A percentile compares a stretch with the other conserved stretches of the same genome.
phyloP scores from a whole-genome alignment of 306 rosid genomes.

The Cucumis cinereus region DNA sequence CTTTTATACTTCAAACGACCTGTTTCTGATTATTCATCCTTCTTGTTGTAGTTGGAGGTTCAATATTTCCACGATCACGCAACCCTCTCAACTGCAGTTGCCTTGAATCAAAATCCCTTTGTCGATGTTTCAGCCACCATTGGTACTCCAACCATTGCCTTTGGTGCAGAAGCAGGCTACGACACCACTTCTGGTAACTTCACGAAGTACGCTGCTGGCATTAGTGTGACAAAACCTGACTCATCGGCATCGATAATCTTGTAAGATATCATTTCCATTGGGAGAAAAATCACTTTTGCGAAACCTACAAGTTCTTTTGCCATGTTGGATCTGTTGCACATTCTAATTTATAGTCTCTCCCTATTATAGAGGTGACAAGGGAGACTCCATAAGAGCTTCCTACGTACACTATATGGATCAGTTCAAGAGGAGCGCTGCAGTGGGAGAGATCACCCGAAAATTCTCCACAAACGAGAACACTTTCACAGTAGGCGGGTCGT shows the following conservation, averaged over 20 bases:
- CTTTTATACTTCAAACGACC: not conserved
- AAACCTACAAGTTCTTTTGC: not conserved
- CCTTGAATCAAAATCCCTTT: slow-evolving; percentile 55
- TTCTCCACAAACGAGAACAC: slow-evolving; percentile 86
- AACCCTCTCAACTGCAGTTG: slow-evolving; percentile 41
- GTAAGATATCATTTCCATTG: slow-evolving; percentile 35
- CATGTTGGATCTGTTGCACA: not conserved
- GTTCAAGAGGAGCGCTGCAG: slow-evolving; percentile 66
- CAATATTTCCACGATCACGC: slow-evolving; percentile 95
- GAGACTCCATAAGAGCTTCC: slow-evolving; percentile 70
- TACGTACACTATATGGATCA: slow-evolving; percentile 64
- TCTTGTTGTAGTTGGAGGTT: slow-evolving; percentile 55
- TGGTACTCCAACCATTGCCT: slow-evolving; percentile 65
- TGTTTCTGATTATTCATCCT: not conserved
- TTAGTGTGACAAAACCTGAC: slow-evolving; percentile 46
- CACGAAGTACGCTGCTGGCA: slow-evolving; percentile 70
- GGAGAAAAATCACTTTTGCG: not conserved
- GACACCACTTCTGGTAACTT: slow-evolving; percentile 59
- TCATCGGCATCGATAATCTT: slow-evolving; percentile 56
- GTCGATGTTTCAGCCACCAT: slow-evolving; percentile 67
- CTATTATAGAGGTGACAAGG: slow-evolving; percentile 67
- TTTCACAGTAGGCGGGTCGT: slow-evolving; percentile 76
- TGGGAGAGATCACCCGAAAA: slow-evolving; percentile 56
- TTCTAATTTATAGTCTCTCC: not conserved
- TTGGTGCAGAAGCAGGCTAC: slow-evolving; percentile 89